Evolutionary conservation across 2,329 filamentous ascomycete species (phyloP).

Genomic region (Pseudomassariella vexata): DNA sequence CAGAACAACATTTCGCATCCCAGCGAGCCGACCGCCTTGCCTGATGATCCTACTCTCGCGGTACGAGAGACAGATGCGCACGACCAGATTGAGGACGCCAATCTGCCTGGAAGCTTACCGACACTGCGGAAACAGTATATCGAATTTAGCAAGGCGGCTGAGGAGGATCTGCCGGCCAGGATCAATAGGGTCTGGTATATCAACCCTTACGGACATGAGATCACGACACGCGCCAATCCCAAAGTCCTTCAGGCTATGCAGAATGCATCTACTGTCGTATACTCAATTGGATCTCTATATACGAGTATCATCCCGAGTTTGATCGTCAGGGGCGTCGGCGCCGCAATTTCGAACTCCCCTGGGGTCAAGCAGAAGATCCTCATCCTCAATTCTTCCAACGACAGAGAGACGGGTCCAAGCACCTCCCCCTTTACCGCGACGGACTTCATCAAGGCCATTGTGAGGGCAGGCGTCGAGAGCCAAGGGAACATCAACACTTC

Average conservation of each 20-base stretch:
- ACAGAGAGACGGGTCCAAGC: constrained; percentile 79
- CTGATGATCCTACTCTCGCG: constrained; percentile 17
- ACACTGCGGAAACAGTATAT: constrained; percentile 77
- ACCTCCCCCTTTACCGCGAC: constrained; percentile 60
- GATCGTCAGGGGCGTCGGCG: constrained; percentile 70
- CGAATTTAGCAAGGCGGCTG: constrained; percentile 68
- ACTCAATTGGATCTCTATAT: constrained; percentile 91
- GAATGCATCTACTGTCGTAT: constrained; percentile 65
- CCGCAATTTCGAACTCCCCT: constrained; percentile 38
- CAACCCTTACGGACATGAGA: constrained; percentile 97
- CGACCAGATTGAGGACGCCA: constrained; percentile 71
- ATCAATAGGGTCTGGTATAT: constrained; percentile 93
- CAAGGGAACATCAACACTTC: constrained; percentile 34
- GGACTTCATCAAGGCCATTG: constrained; percentile 79
- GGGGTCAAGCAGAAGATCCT: constrained; percentile 64
- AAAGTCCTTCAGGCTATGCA: constrained; percentile 67
- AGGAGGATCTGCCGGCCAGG: constrained; percentile 69
- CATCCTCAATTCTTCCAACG: constrained; percentile 76
- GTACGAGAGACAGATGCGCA: constrained; percentile 44
- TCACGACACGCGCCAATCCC: constrained; percentile 76
- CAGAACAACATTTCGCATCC: constrained; percentile 93
- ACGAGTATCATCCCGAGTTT: constrained; percentile 83
- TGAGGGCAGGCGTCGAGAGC: constrained; percentile 66
- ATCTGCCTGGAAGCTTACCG: constrained; percentile 74
- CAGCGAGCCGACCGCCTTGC: constrained; percentile 54